Percentiles rank a stretch among this genome's conserved stretches.
Evolutionary conservation across 495 filamentous ascomycete species (phyloP).

Genomic region (Choiromyces venosus): DNA sequence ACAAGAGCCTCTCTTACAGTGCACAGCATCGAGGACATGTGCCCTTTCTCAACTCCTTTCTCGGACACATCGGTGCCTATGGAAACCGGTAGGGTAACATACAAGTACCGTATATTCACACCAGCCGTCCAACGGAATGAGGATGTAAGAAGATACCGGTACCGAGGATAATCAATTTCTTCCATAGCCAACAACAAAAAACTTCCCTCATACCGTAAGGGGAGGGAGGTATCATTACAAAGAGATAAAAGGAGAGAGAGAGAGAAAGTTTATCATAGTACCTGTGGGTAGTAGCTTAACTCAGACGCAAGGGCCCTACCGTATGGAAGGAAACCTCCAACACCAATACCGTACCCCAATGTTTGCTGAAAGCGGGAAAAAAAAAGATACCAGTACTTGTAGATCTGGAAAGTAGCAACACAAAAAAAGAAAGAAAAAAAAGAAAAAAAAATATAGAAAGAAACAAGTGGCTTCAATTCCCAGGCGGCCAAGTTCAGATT

Average conservation of each 20-base stretch:
- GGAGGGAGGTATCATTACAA: background rate
- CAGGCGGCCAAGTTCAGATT: background rate
- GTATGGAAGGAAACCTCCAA: background rate
- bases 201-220: background rate
- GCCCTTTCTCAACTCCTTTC: background rate
- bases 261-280: background rate
- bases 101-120: background rate
- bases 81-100: background rate
- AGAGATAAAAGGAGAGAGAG: background rate
- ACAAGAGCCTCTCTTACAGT: background rate
- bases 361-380: background rate
- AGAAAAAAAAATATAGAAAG: background rate
- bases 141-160: background rate
- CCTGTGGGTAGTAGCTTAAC: background rate
- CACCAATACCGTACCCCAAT: background rate
- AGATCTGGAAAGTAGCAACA: too few relatives aligned
- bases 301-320: background rate
- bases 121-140: background rate
- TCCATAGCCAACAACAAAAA: background rate
- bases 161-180: background rate
- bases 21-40: background rate
- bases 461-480: background rate
- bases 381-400: too few relatives aligned
- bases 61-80: background rate
- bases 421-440: too few relatives aligned